Base-by-base conservation (phyloP, 108 stramenopile species). In the Seminavis robusta region DNA sequence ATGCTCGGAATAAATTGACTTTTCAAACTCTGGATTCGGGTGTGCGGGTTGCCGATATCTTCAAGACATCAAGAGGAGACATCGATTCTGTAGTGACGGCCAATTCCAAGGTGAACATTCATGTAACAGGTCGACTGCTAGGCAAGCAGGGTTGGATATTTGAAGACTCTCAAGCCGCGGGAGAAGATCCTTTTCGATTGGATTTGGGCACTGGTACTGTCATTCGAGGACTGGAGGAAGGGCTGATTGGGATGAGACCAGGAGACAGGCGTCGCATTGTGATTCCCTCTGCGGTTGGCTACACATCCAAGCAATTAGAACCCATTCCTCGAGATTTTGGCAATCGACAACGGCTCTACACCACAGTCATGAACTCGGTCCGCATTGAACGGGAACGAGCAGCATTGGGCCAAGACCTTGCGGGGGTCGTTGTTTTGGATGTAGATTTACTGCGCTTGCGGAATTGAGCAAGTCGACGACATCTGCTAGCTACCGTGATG, bases 201-300 rank as follows among this genome's bases (percentile, higher is more conserved):
- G 64, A 74, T 37, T 63, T 67, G 42, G 82, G 82, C 19, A 74
- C 72, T 3, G 75, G 75, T 25, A 59, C 61, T 31, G 78, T 79
- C 7, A 71, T 83, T 66, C 29, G 61, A 11, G 82, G 81, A 17
- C 50, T 83, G 56, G 82, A 83, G 33, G 36, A 73, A 19, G 82
- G 82, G 10, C 48, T 83, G 47, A 67, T 69, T 28, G 82, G 82
- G 25, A 83, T 83, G 82, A 72, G 43, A 38, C 76, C 52, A 9
- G 82, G 78, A 39, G 82, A 76, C 9, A 71, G 73, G 36, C 26
- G 82, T 19, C 20, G 60, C 1, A 77, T 83, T 46, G 68, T 51
- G 4, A 65, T 83, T 19, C 82, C 82, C 16, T 66, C 71, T 19
- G 36, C 39, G n/a, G 34, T 74, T 11, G 81, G 74, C 1, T 82